Base-by-base conservation (phyloP, 371 early-diverging fungal genomes). In the Mortierella sp. region DNA sequence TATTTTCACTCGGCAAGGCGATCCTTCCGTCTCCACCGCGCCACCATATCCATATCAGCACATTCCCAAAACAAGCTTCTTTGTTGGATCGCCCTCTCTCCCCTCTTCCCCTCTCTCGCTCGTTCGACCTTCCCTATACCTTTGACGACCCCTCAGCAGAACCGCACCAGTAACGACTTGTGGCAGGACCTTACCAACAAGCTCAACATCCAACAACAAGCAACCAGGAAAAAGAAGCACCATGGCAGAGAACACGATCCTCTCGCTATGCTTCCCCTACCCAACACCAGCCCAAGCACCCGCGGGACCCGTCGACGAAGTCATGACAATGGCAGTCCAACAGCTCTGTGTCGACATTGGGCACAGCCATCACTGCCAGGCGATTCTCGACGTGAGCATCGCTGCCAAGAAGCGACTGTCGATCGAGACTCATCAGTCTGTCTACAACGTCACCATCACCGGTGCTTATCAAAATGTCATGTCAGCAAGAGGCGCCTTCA, bases 401-500 rank as follows among this genome's bases (percentile, higher is more conserved):
- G 50, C 70, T 26, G 82, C 86, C 44, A 81, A 85, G 75, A 85
- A 81, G 46, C 51, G 86, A 55, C 79, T 85, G 46, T 85, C 86
- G 75, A 81, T 81, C 82, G 86, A 81, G 71, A 85, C 81, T 37
- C 86, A 85, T 67, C 82, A 81, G 77, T 85, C 86, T 11, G 82
- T 79, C 43, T 85, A 85, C 79, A 85, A 85, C 71, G 82, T 85
- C 74, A 81, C 86, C 74, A 78, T 85, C 51, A 73, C 86, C 72
- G 86, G 86, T 79, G 79, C 79, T 81, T 85, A 85, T 72, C 86
- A 85, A 79, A 85, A 85, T 76, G 86, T 85, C 50, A 79, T 81
- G 76, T 64, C 73, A 21, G 81, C 86, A 26, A 78, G 86, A 79
- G 86, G 86, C 34, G 74, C 82, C 24, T 73, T 85, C 53, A 79